Evolutionary conservation across 345 rosid genomes (phyloP), one percentile per base, ranked within the genome.

Genomic region (Eucalyptus marginata): DNA sequence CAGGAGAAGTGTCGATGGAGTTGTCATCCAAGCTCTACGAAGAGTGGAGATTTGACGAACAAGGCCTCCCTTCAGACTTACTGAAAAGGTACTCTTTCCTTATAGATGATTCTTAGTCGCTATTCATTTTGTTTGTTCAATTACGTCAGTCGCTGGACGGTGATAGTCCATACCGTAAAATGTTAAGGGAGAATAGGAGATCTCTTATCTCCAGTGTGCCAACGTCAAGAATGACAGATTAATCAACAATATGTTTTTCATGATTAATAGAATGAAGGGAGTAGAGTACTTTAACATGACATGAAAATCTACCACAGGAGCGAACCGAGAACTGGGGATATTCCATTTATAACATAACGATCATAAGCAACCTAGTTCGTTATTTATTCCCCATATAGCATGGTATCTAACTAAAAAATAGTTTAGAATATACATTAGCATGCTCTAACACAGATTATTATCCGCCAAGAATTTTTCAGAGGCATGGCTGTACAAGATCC

Each of bases 31-130:
- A 89, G 87, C 90, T 96, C 56, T 95, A 96, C 81, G 92, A 93
- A 87, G 88, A 92, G 52, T 96, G 98, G 98, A 95, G 95, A 91
- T 93, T 96, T 89, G 92, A 95, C 87, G 92, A 94, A 80, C 95
- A 96, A 91, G 94, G 93, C 86, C 94, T 96, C 62, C 96, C 96
- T 25, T 52, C 24, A 11, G 96, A 96, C 92, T 95, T 96, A 80
- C 62, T 91, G 50, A 93, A 92, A 80, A 93, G 96, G 96, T 94
- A 91, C 50, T 25, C 12, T 17, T 66, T 87, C 54, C 52, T 64
- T 80, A 43, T 66, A 18, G 25, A 47, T 25, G 7, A 18, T 25
- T 47, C 64, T 50, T 66, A 33, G 71, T 47, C 7, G 62, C 43
- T 18, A 36, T 47, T 89, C 79, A 20, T 49, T 46, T 52, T 47